Evolutionary conservation across 805 yeast species (phyloP), one percentile per base, ranked within the genome.

Genomic region (Saccharomycopsis malanga): DNA sequence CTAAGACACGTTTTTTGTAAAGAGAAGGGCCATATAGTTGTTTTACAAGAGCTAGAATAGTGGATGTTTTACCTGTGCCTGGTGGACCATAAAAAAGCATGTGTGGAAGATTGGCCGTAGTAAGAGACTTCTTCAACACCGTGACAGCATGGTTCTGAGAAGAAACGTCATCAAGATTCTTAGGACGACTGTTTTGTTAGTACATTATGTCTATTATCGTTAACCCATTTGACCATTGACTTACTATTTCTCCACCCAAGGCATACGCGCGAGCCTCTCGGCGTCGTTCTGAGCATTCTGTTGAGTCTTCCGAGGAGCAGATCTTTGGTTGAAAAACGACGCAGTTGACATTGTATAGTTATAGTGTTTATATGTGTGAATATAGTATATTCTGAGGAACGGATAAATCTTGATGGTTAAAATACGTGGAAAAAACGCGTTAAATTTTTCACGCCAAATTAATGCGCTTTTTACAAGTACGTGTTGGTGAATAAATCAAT

Each of bases 191-290:
- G n/a, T n/a, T n/a, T n/a, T n/a, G n/a, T n/a, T n/a, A n/a, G 76
- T 76, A 45, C 30, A 46, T 51, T 4, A 55, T 6, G 27, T 17
- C 21, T 18, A 24, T 22, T 27, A 34, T 34, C 23, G 27, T 21
- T 4, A 15, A 39, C 29, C 34, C 17, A 48, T 34, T 49, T 22
- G n/a, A n/a, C n/a, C n/a, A n/a, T n/a, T n/a, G n/a, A n/a, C n/a
- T n/a, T n/a, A n/a, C n/a, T 85, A 85, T 71, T 87, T 87, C 61
- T 87, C 96, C 18, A 88, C 95, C 96, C 96, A 87, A 3, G 96
- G 96, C 43, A 50, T 50, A n/a, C 51, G 45, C 5, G 45, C 23
- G 15, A 36, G 15, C 41, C 44, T 45, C 14, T 42, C 49, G 14
- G 25, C 6, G 10, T n/a, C 39, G n/a, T 42, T 42, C 9, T 18